Evolutionary conservation across 2,329 filamentous ascomycete species (phyloP).

Genomic region (Daldinia eschscholtzii): DNA sequence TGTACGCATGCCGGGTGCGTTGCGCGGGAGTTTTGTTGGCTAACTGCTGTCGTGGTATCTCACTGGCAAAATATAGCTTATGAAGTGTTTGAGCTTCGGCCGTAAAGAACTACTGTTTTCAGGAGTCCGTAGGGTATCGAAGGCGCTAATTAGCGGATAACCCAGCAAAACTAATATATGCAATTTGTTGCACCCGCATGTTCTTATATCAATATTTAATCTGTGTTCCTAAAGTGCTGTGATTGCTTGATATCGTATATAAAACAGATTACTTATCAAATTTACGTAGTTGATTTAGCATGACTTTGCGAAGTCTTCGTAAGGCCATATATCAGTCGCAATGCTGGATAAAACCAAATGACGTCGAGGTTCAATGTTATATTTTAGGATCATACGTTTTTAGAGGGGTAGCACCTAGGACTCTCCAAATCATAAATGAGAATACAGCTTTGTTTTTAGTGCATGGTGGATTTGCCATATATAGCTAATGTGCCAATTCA

Average conservation of each 20-base stretch:
- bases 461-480: background rate
- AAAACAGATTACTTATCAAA: background rate
- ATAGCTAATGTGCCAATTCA: background rate
- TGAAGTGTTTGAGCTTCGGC: slow-evolving; percentile 29
- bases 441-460: background rate
- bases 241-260: background rate
- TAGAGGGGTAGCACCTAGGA: background rate
- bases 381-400: background rate
- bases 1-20: slow-evolving; percentile 21
- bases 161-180: slow-evolving; percentile 41
- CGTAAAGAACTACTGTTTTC: slow-evolving; percentile 15
- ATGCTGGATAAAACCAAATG: background rate
- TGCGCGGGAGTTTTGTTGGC: slow-evolving; percentile 36
- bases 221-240: background rate
- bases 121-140: slow-evolving; percentile 18
- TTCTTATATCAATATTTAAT: background rate
- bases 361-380: background rate
- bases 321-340: background rate
- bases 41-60: slow-evolving; percentile 32
- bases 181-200: slow-evolving; percentile 26
- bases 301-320: background rate
- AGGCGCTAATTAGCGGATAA: slow-evolving; percentile 19
- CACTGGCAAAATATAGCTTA: slow-evolving; percentile 37
- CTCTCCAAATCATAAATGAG: background rate
- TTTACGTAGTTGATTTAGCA: background rate